These are phyloP conservation scores for Carex myosuroides DNA, from an alignment of 176 grass and related monocot species.

Conservation along the genomic window DNA sequence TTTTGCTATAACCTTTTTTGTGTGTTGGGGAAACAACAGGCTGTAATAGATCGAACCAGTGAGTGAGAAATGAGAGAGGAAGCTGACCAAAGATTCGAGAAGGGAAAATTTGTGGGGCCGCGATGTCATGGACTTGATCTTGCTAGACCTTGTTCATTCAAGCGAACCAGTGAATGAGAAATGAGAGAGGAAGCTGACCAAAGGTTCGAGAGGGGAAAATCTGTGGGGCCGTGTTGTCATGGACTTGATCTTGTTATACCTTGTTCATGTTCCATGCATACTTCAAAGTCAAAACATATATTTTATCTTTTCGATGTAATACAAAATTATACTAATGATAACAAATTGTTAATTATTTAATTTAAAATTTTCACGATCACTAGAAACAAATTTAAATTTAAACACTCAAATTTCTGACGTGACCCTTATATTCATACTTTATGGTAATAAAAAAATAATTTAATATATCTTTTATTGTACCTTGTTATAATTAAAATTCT, in stretches of 20 bases:
- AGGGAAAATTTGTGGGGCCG: background rate
- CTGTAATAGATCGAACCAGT: conserved; percentile 4
- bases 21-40: conserved; percentile 6
- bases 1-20: background rate
- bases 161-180: conserved; percentile 1
- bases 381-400: too few relatives aligned
- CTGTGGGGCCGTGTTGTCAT: background rate
- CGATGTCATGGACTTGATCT: background rate
- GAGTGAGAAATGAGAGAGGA: conserved; percentile 11
- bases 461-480: too few relatives aligned
- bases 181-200: background rate
- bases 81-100: background rate
- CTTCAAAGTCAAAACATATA: background rate
- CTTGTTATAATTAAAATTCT: too few relatives aligned
- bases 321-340: too few relatives aligned
- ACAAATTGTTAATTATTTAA: too few relatives aligned
- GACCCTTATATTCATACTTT: too few relatives aligned
- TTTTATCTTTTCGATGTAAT: too few relatives aligned
- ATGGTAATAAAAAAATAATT: too few relatives aligned
- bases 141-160: background rate
- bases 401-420: too few relatives aligned
- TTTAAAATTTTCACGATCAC: too few relatives aligned
- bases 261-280: background rate
- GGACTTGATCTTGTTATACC: background rate
- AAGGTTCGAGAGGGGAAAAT: background rate